Evolutionary conservation across 805 yeast genomes (phyloP).

Genomic region (Cyberlindnera suaveolens): DNA sequence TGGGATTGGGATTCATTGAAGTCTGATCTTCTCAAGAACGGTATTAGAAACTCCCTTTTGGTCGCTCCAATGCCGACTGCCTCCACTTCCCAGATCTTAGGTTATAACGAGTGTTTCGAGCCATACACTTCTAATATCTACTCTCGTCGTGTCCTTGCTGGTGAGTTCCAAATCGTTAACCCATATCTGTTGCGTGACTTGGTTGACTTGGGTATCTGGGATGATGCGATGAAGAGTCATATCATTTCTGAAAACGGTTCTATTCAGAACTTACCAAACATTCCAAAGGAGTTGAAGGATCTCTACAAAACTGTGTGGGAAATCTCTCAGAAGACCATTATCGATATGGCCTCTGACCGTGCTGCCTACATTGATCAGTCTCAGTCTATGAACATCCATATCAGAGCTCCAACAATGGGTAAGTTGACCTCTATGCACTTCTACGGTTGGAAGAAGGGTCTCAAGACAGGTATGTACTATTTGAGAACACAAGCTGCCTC

Average conservation of each 20-base stretch:
- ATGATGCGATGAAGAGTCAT: constrained; percentile 66
- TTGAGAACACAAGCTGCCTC: constrained; percentile 95
- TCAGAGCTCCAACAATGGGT: constrained; percentile 87
- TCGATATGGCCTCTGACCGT: constrained; percentile 82
- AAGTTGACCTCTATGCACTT: constrained; percentile 94
- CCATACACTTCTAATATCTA: constrained; percentile 93
- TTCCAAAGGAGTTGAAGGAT: constrained; percentile 69
- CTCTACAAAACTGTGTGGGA: constrained; percentile 98
- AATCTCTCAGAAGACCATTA: constrained; percentile 74
- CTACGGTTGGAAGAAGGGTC: constrained; percentile 95
- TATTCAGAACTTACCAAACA: constrained; percentile 62
- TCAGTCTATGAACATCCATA: constrained; percentile 82
- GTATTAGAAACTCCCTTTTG: constrained; percentile 79
- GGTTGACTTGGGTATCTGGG: constrained; percentile 80
- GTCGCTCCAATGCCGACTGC: constrained; percentile 99
- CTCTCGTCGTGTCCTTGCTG: constrained; percentile 84
- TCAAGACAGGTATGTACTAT: constrained; percentile 96
- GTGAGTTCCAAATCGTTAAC: constrained; percentile 91
- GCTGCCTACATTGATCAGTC: constrained; percentile 87
- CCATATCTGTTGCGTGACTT: constrained; percentile 79
- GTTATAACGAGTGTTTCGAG: constrained; percentile 93
- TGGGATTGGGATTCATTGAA: constrained; percentile 85
- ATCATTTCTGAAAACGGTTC: constrained; percentile 81
- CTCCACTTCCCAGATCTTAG: constrained; percentile 91
- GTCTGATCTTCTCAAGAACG: constrained; percentile 49